Conservation (phyloP, 1,139 yeast species). For the Hemisphaericaspora subhashii region DNA sequence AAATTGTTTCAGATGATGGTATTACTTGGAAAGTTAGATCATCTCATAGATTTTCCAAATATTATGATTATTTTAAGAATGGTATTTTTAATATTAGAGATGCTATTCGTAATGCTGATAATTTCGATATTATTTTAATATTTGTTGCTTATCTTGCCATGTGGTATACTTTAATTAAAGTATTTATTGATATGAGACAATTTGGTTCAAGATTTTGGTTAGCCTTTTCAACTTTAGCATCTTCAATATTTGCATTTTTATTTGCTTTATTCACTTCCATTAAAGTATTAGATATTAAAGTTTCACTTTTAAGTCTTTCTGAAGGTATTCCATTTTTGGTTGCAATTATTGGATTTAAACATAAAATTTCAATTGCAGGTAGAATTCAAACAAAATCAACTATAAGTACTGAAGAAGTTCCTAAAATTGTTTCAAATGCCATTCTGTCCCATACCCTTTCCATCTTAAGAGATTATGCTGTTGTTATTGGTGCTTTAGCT, state of each 20-base stretch:
- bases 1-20: conserved; percentile 37
- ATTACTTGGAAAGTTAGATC: conserved; percentile 67
- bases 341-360: conserved; percentile 90
- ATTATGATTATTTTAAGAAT: conserved; percentile 57
- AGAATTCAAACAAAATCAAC: conserved; percentile 51
- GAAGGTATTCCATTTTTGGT: conserved; percentile 95
- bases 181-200: conserved; percentile 76
- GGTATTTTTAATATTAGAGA: conserved; percentile 48
- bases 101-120: conserved; percentile 75
- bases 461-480: conserved; percentile 74
- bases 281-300: conserved; percentile 48
- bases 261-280: conserved; percentile 77
- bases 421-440: conserved; percentile 54
- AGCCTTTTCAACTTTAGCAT: conserved; percentile 75
- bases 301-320: conserved; percentile 73
- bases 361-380: conserved; percentile 75
- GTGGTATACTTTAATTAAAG: conserved; percentile 79
- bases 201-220: conserved; percentile 90
- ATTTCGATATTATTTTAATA: conserved; percentile 80
- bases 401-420: conserved; percentile 37
- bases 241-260: conserved; percentile 84
- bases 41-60: conserved; percentile 61
- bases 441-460: conserved; percentile 67
- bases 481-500: conserved; percentile 72
- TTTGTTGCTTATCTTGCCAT: conserved; percentile 84